Evolutionary conservation across 1,139 yeast species (phyloP).

Genomic region (Yamadazyma kanchanaburiensis): DNA sequence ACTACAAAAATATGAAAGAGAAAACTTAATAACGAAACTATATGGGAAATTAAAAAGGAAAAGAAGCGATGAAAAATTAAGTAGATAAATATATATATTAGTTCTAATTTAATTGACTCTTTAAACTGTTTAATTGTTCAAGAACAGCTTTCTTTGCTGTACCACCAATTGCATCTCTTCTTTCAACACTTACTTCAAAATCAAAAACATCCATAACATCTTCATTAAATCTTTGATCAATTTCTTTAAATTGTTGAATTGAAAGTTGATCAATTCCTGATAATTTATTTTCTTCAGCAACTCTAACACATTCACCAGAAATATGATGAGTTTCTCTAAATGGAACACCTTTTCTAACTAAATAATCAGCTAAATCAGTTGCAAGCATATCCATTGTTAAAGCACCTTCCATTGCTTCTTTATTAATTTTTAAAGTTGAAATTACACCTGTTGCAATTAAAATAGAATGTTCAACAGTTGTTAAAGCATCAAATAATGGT

Average conservation of each 20-base stretch:
- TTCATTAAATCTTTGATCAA: slow-evolving; percentile 73
- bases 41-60: neutral
- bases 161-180: slow-evolving; percentile 96
- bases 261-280: slow-evolving; percentile 81
- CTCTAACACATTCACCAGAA: slow-evolving; percentile 94
- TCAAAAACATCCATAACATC: slow-evolving; percentile 84
- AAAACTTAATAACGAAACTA: neutral
- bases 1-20: slow-evolving; percentile 3
- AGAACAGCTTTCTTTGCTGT: slow-evolving; percentile 89
- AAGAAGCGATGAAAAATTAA: no score
- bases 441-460: slow-evolving; percentile 94
- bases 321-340: slow-evolving; percentile 99
- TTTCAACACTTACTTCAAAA: slow-evolving; percentile 92
- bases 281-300: slow-evolving; percentile 73
- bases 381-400: slow-evolving; percentile 99
- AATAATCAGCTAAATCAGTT: slow-evolving; percentile 95
- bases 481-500: slow-evolving; percentile 87
- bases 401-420: slow-evolving; percentile 77
- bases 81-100: no score
- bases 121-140: slow-evolving; percentile 57
- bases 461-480: slow-evolving; percentile 89
- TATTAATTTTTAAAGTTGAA: slow-evolving; percentile 73
- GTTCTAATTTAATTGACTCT: slow-evolving; percentile 9
- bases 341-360: slow-evolving; percentile 97
- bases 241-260: slow-evolving; percentile 70